phyloP scores from a whole-genome alignment of 2,329 filamentous ascomycete genomes.

The Keithomyces neogunnii region DNA sequence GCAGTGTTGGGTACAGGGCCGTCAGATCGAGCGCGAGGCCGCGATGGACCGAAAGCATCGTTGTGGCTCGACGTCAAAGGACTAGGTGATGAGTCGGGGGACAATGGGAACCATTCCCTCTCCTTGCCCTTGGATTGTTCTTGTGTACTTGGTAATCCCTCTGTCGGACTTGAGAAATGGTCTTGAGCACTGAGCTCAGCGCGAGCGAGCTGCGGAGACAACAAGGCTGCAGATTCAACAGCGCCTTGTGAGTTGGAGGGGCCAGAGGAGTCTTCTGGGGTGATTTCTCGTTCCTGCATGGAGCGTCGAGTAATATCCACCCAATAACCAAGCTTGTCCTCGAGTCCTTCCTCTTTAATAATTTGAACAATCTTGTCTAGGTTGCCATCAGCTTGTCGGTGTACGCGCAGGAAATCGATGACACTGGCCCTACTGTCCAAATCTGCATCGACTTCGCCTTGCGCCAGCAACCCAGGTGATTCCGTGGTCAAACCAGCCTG shows the following conservation, averaged over 20 bases:
- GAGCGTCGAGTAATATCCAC: conserved; percentile 40
- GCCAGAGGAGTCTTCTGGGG: neutral
- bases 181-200: neutral
- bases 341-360: conserved; percentile 50
- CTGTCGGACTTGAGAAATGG: neutral
- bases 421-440: conserved; percentile 16
- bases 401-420: conserved; percentile 40
- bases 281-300: conserved; percentile 15
- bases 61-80: conserved; percentile 7
- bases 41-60: conserved; percentile 15
- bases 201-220: neutral
- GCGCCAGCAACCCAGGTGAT: neutral
- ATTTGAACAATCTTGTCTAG: conserved; percentile 50
- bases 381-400: conserved; percentile 51
- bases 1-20: conserved; percentile 36
- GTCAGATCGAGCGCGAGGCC: conserved; percentile 49
- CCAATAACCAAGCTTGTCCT: conserved; percentile 51
- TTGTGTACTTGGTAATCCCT: neutral
- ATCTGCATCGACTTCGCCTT: neutral
- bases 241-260: neutral
- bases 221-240: neutral
- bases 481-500: neutral
- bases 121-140: conserved; percentile 19
- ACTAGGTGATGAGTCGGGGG: conserved; percentile 6
- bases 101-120: conserved; percentile 8